Evolutionary conservation across 495 filamentous ascomycete genomes (phyloP).

Genomic region (Penicillium turbatum): DNA sequence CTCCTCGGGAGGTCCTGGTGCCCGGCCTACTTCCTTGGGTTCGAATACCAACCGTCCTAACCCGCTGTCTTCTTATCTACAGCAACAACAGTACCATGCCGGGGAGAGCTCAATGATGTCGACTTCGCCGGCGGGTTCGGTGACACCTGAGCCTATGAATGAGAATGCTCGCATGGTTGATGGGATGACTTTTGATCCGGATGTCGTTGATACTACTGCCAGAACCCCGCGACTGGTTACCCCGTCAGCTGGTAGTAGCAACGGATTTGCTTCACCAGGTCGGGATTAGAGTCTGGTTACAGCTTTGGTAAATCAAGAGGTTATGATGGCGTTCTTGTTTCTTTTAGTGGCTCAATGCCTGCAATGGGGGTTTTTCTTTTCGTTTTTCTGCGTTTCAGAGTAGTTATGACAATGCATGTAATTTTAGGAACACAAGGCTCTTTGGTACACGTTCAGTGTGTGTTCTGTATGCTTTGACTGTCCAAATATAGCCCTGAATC

Average conservation of each 20-base stretch:
- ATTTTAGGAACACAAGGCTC: not conserved
- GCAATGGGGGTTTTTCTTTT: not conserved
- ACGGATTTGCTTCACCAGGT: conserved; percentile 14
- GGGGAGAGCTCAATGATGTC: conserved; percentile 32
- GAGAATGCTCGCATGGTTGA: conserved; percentile 51
- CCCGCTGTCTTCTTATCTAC: conserved; percentile 23
- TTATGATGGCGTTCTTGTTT: conserved; percentile 9
- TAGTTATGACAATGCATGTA: conserved; percentile 2
- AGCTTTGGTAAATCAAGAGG: conserved; percentile 7
- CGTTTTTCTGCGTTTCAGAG: not conserved
- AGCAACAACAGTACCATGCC: conserved; percentile 23
- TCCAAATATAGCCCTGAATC: too few species aligned
- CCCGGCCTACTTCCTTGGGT: conserved; percentile 36
- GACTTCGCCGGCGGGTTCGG: conserved; percentile 35
- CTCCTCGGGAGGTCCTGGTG: conserved; percentile 26
- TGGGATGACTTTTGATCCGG: conserved; percentile 53
- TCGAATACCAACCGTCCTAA: conserved; percentile 27
- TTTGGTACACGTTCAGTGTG: not conserved
- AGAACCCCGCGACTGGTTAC: conserved; percentile 40
- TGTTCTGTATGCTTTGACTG: not conserved
- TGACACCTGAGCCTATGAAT: conserved; percentile 35
- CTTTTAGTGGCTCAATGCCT: not conserved
- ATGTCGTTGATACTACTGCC: conserved; percentile 51
- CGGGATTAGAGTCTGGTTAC: conserved; percentile 13
- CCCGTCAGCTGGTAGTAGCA: conserved; percentile 13